These are phyloP conservation scores for Neolentinus lepideus DNA, from an alignment of 1,284 basidiomycete species.

Conservation along the genomic window DNA sequence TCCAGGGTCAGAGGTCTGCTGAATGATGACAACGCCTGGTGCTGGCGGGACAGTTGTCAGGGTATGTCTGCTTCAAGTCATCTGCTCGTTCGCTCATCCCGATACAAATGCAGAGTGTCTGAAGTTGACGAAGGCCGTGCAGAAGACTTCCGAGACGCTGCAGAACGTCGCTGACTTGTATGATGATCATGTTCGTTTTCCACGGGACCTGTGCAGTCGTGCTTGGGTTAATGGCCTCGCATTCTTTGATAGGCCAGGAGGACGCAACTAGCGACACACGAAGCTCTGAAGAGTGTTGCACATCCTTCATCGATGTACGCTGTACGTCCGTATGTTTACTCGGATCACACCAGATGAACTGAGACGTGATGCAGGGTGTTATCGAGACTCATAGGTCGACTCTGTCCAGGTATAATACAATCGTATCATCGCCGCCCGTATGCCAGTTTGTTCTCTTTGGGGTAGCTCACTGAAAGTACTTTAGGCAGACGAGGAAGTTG, in stretches of 20 bases:
- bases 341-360: no score
- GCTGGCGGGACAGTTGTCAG: conserved; percentile 73
- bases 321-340: no score
- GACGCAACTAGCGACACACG: conserved; percentile 67
- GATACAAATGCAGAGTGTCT: conserved; percentile 50
- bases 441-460: conserved; percentile 22
- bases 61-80: conserved; percentile 28
- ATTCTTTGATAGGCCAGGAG: conserved; percentile 48
- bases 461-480: conserved; percentile 4
- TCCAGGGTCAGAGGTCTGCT: conserved; percentile 41
- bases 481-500: conserved; percentile 58
- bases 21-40: conserved; percentile 78
- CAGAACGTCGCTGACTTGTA: conserved; percentile 73
- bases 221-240: conserved; percentile 1
- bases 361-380: conserved; percentile 42
- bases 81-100: not conserved
- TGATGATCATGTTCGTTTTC: conserved; percentile 59
- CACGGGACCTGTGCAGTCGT: not conserved
- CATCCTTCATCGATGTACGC: conserved; percentile 68
- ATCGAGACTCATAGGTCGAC: conserved; percentile 68
- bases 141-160: conserved; percentile 68
- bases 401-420: conserved; percentile 54
- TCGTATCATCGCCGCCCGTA: conserved; percentile 25
- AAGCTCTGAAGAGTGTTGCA: conserved; percentile 66
- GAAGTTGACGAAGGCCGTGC: conserved; percentile 69